These are phyloP conservation scores for Metschnikowia lochheadii DNA, from an alignment of 805 yeast species.

Conservation along the genomic window DNA sequence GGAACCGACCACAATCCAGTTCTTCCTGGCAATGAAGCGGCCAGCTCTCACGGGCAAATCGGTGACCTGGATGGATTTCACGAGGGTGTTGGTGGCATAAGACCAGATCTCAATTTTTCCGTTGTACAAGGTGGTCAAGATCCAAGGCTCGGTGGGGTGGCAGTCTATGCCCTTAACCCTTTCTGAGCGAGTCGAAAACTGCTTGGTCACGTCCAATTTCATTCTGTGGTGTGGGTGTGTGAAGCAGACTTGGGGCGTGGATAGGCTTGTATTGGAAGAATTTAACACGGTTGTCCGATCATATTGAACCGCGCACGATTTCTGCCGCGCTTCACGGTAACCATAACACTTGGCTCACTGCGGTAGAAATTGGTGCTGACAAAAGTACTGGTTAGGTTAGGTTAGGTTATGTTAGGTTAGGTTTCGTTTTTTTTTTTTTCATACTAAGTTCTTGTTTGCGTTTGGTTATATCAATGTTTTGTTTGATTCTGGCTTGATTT, in stretches of 20 bases:
- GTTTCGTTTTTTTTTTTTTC: too few species aligned
- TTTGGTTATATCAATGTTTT: too few species aligned
- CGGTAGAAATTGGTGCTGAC: too few species aligned
- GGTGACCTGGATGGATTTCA: conserved; percentile 90
- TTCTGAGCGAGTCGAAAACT: conserved; percentile 86
- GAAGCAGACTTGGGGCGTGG: conserved; percentile 3
- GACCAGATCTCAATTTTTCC: conserved; percentile 94
- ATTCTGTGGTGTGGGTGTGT: conserved; percentile 14
- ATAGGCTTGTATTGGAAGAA: conserved; percentile 5
- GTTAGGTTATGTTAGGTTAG: too few species aligned
- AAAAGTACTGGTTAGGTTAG: too few species aligned
- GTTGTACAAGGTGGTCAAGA: conserved; percentile 82
- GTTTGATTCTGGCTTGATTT: neutral
- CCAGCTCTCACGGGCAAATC: conserved; percentile 96
- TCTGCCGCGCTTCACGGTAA: neutral
- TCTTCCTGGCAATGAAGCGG: conserved; percentile 89
- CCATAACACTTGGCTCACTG: neutral
- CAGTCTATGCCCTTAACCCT: conserved; percentile 97
- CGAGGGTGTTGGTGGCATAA: conserved; percentile 77
- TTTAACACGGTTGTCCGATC: conserved; percentile 14
- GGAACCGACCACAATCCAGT: conserved; percentile 94
- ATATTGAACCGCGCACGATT: conserved; percentile 14
- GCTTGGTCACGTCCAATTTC: conserved; percentile 57
- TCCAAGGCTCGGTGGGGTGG: conserved; percentile 98
- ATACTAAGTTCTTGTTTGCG: too few species aligned